phyloP scores from a whole-genome alignment of 2,329 filamentous ascomycete genomes.

The Sarocladium strictum region DNA sequence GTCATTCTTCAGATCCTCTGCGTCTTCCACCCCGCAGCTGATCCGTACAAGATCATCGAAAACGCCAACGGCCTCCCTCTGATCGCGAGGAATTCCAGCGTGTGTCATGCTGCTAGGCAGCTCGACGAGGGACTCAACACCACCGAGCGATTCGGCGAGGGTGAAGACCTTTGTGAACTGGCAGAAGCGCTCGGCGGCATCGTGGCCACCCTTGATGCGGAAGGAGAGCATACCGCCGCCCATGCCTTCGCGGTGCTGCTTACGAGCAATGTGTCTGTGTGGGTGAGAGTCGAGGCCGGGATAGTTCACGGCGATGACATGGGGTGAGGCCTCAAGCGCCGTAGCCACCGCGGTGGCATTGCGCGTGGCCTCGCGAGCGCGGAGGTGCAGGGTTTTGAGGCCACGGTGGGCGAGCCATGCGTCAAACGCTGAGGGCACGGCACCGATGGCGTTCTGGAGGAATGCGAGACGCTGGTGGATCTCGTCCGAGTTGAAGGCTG shows the following conservation, averaged over 20 bases:
- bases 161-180: constrained; percentile 85
- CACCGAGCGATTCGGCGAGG: constrained; percentile 85
- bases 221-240: constrained; percentile 98
- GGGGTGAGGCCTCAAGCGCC: constrained; percentile 70
- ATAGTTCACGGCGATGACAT: constrained; percentile 91
- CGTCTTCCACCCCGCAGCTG: constrained; percentile 92
- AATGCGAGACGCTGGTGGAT: constrained; percentile 76
- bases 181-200: constrained; percentile 88
- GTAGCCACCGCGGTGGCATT: constrained; percentile 76
- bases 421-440: constrained; percentile 91
- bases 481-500: constrained; percentile 83
- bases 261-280: constrained; percentile 75
- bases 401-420: constrained; percentile 97
- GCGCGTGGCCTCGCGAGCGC: constrained; percentile 74
- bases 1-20: constrained; percentile 75
- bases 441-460: constrained; percentile 95
- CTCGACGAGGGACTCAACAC: constrained; percentile 87
- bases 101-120: constrained; percentile 96
- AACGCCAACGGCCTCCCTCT: constrained; percentile 87
- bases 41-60: constrained; percentile 91
- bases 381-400: constrained; percentile 91
- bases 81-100: constrained; percentile 83
- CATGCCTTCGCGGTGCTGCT: constrained; percentile 90
- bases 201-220: constrained; percentile 80
- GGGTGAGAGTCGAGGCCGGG: constrained; percentile 84